A percentile compares a stretch with the other conserved stretches of the same genome.
Conservation (phyloP, 2,329 filamentous ascomycete species). For the Nemania serpens region DNA sequence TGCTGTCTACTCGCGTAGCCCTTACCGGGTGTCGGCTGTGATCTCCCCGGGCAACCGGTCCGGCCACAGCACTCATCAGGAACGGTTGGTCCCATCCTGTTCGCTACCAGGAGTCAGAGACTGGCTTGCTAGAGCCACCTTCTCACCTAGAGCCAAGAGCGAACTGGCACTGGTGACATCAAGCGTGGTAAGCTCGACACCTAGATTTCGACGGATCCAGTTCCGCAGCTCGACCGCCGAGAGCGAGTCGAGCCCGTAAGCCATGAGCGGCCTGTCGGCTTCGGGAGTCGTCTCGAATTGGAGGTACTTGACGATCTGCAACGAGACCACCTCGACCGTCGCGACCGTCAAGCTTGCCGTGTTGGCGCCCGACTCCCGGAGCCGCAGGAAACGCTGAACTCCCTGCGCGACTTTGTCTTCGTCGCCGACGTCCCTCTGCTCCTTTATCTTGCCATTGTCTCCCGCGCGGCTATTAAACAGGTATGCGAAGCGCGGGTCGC, state of each 20-base stretch:
- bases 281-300: not conserved
- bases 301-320: not conserved
- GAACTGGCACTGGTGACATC: slow-evolving; percentile 20
- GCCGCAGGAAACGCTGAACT: slow-evolving; percentile 1
- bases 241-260: not conserved
- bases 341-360: slow-evolving; percentile 22
- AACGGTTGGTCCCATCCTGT: too few relatives aligned
- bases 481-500: not conserved
- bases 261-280: not conserved
- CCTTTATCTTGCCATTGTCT: not conserved
- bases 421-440: slow-evolving; percentile 21
- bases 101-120: too few relatives aligned
- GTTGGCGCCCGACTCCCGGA: slow-evolving; percentile 24
- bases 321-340: slow-evolving; percentile 33
- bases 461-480: not conserved
- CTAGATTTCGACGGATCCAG: not conserved
- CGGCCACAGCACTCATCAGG: too few relatives aligned
- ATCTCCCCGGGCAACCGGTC: too few relatives aligned
- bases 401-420: slow-evolving; percentile 18
- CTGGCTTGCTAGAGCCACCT: slow-evolving; percentile 21
- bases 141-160: slow-evolving; percentile 37
- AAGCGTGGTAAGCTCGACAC: not conserved
- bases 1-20: too few relatives aligned
- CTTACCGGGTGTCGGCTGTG: too few relatives aligned
- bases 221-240: not conserved